Evolutionary conservation across 495 filamentous ascomycete species (phyloP).

Genomic region (Neurospora sp.): DNA sequence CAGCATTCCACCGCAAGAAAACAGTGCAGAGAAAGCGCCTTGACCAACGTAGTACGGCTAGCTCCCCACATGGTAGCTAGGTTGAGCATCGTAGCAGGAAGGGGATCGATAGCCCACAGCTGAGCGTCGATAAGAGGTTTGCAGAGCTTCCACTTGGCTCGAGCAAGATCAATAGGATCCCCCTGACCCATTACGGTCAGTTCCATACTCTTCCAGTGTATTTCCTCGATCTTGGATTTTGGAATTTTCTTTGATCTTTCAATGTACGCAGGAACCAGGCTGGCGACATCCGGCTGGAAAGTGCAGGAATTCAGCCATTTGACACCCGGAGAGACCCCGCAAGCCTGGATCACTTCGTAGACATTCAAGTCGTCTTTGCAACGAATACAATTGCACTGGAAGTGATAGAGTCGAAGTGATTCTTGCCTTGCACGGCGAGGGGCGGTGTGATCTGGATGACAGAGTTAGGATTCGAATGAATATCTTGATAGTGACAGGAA

Average conservation of each 20-base stretch:
- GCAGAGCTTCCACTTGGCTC: slow-evolving; percentile 27
- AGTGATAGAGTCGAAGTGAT: slow-evolving; percentile 30
- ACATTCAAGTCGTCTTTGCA: slow-evolving; percentile 34
- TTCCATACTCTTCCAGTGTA: slow-evolving; percentile 14
- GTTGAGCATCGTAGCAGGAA: slow-evolving; percentile 19
- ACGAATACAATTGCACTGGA: slow-evolving; percentile 31
- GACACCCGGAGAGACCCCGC: background rate
- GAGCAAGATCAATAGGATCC: slow-evolving; percentile 5
- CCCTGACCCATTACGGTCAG: background rate
- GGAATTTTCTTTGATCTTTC: slow-evolving; percentile 12
- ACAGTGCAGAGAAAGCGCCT: slow-evolving; percentile 27
- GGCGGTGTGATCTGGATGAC: slow-evolving; percentile 20
- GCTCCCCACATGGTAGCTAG: slow-evolving; percentile 16
- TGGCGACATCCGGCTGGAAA: slow-evolving; percentile 5
- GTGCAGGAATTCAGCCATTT: background rate
- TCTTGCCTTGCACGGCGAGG: slow-evolving; percentile 23
- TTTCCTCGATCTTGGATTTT: slow-evolving; percentile 10
- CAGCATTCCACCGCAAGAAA: slow-evolving; percentile 28
- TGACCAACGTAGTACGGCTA: slow-evolving; percentile 15
- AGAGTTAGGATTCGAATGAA: background rate
- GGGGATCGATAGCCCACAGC: slow-evolving; percentile 33
- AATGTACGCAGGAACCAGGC: slow-evolving; percentile 19
- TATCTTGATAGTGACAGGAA: background rate
- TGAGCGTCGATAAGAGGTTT: slow-evolving; percentile 23
- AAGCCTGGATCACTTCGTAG: slow-evolving; percentile 24